Base-by-base conservation (phyloP, 2,329 filamentous ascomycete species). In the Trichoderma cornu-damae region DNA sequence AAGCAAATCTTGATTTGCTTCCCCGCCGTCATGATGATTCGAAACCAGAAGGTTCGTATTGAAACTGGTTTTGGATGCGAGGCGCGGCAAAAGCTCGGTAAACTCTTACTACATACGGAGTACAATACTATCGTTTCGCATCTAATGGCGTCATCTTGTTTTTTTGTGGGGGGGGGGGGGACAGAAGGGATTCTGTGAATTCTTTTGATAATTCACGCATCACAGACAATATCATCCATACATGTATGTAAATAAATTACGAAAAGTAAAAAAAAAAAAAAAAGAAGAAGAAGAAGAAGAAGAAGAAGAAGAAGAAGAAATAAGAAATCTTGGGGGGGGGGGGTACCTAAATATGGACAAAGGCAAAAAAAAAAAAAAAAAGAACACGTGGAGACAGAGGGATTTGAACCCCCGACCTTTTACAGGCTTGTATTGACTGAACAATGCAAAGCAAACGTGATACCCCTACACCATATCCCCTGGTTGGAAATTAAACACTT, bases 351-450 rank as follows among this genome's bases (percentile, higher is more conserved):
- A 38, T 51, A 12, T 24, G 0, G n/a, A 2, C 7, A 22, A 28
- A 3, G 28, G 14, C 5, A 12, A 22, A 5, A 28, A 14, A 28
- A 20, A 47, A 58, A 58, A 57, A 58, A 58, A 30, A n/a, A 44
- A 44, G 24, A 28, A 51, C 43, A 50, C 44, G 46, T 58, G 56
- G 56, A 58, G 56, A 58, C 48, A 53, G 49, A 54, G 56, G 56
- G 56, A 58, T 58, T 58, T 58, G 56, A 58, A 58, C 56, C 56
- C 56, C 56, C 49, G 56, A 58, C 56, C 56, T 44, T 58, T 54
- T 54, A 49, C 56, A 58, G 54, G 47, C 46, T 51, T 55, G 32
- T 47, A 55, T 55, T 48, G 32, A 57, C 24, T 43, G 54, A 49
- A 57, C 35, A 49, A 57, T 58, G 56, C 56, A 58, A 58, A 58